These are phyloP conservation scores for Aspergillus sp. DNA, from an alignment of 2,329 filamentous ascomycete genomes.

Conservation along the genomic window DNA sequence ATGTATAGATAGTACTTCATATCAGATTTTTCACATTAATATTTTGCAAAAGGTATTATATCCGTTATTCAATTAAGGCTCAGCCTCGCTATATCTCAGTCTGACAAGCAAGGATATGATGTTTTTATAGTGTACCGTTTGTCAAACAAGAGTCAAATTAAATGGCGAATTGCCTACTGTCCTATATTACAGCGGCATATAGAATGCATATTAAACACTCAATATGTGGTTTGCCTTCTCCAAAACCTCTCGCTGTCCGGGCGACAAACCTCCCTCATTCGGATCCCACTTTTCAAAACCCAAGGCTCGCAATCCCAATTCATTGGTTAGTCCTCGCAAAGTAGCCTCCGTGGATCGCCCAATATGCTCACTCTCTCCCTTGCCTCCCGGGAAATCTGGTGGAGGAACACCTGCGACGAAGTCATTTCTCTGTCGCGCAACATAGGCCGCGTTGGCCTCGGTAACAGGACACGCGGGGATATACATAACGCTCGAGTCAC, in stretches of 20 bases:
- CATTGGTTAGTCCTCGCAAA: not conserved
- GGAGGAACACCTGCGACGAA: conserved; percentile 6
- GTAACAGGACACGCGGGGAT: conserved; percentile 7
- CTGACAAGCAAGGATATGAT: too few species aligned
- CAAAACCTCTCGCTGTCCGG: not conserved
- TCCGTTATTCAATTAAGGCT: too few species aligned
- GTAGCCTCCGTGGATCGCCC: conserved; percentile 1
- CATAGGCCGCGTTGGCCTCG: conserved; percentile 6
- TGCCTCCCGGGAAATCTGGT: conserved; percentile 7
- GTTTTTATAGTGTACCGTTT: too few species aligned
- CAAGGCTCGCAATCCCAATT: not conserved
- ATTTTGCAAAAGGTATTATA: too few species aligned
- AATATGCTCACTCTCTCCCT: conserved; percentile 3
- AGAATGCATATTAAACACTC: not conserved
- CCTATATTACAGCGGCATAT: too few species aligned
- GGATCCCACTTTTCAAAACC: not conserved
- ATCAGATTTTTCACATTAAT: too few species aligned
- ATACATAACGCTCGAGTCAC: conserved; percentile 5
- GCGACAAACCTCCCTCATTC: not conserved
- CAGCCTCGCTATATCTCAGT: too few species aligned
- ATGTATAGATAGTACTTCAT: too few species aligned
- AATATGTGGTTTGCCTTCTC: not conserved
- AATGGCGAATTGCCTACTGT: too few species aligned
- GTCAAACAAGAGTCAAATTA: too few species aligned
- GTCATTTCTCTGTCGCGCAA: conserved; percentile 4